Conservation (phyloP, 2,329 filamentous ascomycete genomes). For the Cordyceps fumosorosea region DNA sequence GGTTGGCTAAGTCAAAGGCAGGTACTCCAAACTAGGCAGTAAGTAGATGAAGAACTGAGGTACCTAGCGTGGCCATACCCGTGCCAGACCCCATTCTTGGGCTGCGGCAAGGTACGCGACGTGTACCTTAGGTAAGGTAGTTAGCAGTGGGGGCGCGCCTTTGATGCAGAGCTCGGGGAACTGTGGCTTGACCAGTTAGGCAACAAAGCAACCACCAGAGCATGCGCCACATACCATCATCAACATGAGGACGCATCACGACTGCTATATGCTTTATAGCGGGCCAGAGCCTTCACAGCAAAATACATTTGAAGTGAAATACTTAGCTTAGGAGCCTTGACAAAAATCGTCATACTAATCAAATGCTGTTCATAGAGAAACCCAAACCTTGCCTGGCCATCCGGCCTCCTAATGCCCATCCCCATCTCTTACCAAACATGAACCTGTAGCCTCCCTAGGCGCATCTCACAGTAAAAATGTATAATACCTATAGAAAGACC, state of each 20-base stretch:
- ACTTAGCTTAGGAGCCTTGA: background rate
- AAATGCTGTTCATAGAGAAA: background rate
- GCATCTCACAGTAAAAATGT: background rate
- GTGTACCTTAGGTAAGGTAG: background rate
- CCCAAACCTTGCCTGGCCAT: background rate
- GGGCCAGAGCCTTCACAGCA: background rate
- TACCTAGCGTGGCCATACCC: background rate
- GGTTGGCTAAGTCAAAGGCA: background rate
- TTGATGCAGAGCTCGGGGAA: background rate
- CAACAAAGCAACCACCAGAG: background rate
- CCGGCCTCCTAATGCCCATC: background rate
- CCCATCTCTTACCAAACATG: background rate
- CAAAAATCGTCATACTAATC: background rate
- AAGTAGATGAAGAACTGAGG: background rate
- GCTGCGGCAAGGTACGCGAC: constrained; percentile 14
- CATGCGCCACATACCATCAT: background rate
- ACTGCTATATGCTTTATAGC: background rate
- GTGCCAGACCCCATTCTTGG: background rate
- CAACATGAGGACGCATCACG: background rate
- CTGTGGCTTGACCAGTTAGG: background rate
- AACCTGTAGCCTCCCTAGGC: background rate
- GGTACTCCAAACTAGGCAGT: background rate
- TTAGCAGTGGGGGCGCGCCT: constrained; percentile 5
- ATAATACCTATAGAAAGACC: background rate
- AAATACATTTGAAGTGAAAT: background rate